phyloP scores from a whole-genome alignment of 169 alveolate species.

The Cryptosporidium ubiquitum region DNA sequence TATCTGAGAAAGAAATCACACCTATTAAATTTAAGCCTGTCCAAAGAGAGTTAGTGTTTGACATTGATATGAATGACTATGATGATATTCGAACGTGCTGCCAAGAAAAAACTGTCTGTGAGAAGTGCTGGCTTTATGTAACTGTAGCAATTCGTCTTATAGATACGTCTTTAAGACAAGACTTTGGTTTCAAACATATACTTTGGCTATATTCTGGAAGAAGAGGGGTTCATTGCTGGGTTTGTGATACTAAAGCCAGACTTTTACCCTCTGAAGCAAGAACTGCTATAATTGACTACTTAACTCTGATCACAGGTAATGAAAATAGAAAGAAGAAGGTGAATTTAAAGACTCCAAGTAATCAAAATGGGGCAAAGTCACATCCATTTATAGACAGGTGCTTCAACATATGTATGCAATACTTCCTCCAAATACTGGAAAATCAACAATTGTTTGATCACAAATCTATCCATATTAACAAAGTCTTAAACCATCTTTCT shows the following conservation, averaged over 20 bases:
- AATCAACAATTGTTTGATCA: conserved; percentile 24
- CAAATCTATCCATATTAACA: conserved; percentile 16
- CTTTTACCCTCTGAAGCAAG: conserved; percentile 82
- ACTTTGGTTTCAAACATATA: conserved; percentile 93
- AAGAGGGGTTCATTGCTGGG: conserved; percentile 99
- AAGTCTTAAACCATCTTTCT: conserved; percentile 35
- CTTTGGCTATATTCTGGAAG: conserved; percentile 98
- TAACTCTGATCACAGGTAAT: conserved; percentile 78
- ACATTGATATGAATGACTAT: conserved; percentile 98
- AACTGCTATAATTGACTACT: conserved; percentile 81
- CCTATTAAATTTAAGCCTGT: conserved; percentile 63
- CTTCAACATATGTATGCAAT: conserved; percentile 49
- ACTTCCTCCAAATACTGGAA: conserved; percentile 26
- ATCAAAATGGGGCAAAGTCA: neutral
- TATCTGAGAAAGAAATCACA: conserved; percentile 79
- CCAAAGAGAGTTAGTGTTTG: conserved; percentile 93
- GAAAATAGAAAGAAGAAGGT: conserved; percentile 81
- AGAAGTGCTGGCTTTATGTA: conserved; percentile 94
- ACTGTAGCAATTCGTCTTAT: conserved; percentile 85
- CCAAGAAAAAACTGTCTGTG: conserved; percentile 93
- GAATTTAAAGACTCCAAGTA: conserved; percentile 52
- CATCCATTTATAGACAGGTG: conserved; percentile 54
- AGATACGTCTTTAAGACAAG: conserved; percentile 88
- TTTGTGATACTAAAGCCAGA: conserved; percentile 88
- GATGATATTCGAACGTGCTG: conserved; percentile 99